A percentile compares a stretch with the other conserved stretches of the same genome.
Conservation (phyloP, 2,329 filamentous ascomycete species). For the Fusarium sp. region DNA sequence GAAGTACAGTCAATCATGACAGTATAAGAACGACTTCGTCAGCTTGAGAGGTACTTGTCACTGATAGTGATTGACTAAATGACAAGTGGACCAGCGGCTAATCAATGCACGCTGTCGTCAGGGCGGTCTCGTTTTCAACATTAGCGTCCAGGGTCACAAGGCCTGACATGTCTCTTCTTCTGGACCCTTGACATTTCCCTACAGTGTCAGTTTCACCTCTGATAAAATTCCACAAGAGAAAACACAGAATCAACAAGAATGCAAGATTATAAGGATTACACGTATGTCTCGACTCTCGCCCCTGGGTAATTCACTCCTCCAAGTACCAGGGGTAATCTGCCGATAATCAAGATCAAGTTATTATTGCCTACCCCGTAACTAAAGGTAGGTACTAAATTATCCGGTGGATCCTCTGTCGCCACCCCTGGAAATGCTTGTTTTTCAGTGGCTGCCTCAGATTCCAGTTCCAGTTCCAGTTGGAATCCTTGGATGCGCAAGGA, state of each 20-base stretch:
- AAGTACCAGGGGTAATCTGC: constrained; percentile 8
- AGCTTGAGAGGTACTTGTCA: background rate
- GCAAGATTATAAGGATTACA: background rate
- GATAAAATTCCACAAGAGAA: background rate
- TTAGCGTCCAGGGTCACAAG: constrained; percentile 31
- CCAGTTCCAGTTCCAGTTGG: constrained; percentile 16
- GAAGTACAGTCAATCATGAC: background rate
- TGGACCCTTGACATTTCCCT: constrained; percentile 12
- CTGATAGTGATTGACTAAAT: constrained; percentile 16
- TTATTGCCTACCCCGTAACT: background rate
- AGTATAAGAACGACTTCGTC: background rate
- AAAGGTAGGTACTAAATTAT: background rate
- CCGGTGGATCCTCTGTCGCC: constrained; percentile 11
- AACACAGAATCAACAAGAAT: background rate
- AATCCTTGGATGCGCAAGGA: constrained; percentile 23
- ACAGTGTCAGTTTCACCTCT: constrained; percentile 16
- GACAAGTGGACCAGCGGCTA: constrained; percentile 20
- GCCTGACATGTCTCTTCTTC: background rate
- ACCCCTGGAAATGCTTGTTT: constrained; percentile 36
- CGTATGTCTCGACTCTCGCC: background rate
- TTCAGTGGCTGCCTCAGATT: constrained; percentile 31
- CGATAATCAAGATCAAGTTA: constrained; percentile 7
- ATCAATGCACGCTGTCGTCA: constrained; percentile 32
- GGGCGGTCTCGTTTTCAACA: constrained; percentile 7
- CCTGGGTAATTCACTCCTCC: constrained; percentile 1